A percentile compares a stretch with the other conserved stretches of the same genome.
Evolutionary conservation across 768 basidiomycete genomes (phyloP).

Genomic region (Amanita polypyramis): DNA sequence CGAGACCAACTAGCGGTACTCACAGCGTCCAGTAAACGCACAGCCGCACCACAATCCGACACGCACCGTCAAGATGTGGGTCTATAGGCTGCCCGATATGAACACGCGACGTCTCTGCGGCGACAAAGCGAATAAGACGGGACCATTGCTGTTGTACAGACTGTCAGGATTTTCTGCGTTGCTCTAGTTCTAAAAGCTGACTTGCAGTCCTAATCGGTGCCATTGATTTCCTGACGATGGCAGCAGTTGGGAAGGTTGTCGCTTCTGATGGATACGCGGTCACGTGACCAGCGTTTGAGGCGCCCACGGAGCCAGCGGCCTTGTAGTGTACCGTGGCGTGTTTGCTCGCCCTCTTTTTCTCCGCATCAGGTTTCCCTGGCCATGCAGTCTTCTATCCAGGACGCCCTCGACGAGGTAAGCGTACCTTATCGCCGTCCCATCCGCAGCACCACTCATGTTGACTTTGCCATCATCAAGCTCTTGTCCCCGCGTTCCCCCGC

Average conservation of each 20-base stretch:
- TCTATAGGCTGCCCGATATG: conserved; percentile 77
- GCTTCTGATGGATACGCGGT: neutral
- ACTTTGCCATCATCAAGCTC: conserved; percentile 32
- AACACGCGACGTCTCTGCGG: conserved; percentile 59
- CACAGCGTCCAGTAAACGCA: neutral
- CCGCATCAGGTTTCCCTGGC: conserved; percentile 9
- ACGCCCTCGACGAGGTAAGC: conserved; percentile 57
- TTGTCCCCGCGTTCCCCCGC: conserved; percentile 48
- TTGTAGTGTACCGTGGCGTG: no score
- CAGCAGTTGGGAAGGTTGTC: no score
- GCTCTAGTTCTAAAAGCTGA: conserved; percentile 1
- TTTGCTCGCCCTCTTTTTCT: neutral
- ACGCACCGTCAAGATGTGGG: conserved; percentile 48
- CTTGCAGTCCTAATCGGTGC: conserved; percentile 48
- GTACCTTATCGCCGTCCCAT: no score
- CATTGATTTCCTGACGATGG: no score
- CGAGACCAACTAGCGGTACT: conserved; percentile 45
- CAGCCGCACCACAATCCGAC: neutral
- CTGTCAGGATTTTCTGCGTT: neutral
- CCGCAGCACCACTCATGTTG: neutral
- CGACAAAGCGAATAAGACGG: conserved; percentile 74
- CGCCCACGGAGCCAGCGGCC: no score
- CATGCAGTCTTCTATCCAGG: conserved; percentile 41
- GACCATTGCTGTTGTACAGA: conserved; percentile 54
- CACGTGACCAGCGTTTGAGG: conserved; percentile 2